Conservation (phyloP, 805 yeast species). For the Cyberlindnera maritima region DNA sequence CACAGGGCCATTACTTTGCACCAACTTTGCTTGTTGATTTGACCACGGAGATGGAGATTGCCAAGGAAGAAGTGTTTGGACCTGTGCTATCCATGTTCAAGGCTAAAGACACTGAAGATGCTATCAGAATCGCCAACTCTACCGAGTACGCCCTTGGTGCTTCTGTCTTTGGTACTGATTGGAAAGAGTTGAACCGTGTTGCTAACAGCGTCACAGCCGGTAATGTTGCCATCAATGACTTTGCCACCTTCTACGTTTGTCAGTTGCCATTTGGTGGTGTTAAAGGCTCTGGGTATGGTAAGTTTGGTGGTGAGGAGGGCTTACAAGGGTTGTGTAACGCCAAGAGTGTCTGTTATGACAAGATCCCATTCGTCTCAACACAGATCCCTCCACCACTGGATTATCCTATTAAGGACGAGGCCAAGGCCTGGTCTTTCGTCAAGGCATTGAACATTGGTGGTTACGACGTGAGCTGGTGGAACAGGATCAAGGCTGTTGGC, state of each 20-base stretch:
- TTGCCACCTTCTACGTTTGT: constrained; percentile 93
- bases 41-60: constrained; percentile 70
- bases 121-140: constrained; percentile 74
- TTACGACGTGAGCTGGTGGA: constrained; percentile 74
- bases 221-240: constrained; percentile 95
- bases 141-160: constrained; percentile 91
- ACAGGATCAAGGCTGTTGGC: constrained; percentile 52
- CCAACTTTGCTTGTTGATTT: constrained; percentile 90
- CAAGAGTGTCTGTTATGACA: constrained; percentile 85
- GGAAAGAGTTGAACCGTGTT: constrained; percentile 54
- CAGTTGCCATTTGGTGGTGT: constrained; percentile 97
- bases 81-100: constrained; percentile 81
- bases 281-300: constrained; percentile 92
- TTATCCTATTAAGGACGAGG: constrained; percentile 81
- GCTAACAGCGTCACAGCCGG: constrained; percentile 73
- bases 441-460: constrained; percentile 79
- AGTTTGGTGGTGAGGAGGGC: constrained; percentile 98
- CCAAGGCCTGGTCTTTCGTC: constrained; percentile 88
- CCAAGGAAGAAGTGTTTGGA: constrained; percentile 91
- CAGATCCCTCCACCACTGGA: constrained; percentile 86
- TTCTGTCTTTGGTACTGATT: constrained; percentile 76
- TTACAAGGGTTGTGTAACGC: constrained; percentile 83
- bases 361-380: constrained; percentile 72
- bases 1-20: constrained; percentile 89
- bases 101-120: constrained; percentile 64